These are phyloP conservation scores for Taphrina pruni DNA, from an alignment of 1,139 yeast species.

Conservation along the genomic window DNA sequence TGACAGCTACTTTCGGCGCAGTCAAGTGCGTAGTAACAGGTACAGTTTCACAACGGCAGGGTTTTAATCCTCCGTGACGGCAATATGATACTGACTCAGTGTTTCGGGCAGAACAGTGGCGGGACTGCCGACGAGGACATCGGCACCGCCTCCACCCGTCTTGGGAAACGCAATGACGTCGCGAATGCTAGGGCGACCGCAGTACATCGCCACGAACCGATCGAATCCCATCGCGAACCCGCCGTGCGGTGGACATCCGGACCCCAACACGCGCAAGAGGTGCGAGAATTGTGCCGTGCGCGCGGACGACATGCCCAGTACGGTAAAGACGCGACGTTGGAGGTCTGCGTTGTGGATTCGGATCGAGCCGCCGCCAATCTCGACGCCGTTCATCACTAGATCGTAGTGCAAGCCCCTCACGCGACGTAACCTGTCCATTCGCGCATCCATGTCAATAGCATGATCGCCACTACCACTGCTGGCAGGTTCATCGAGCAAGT, in stretches of 20 bases:
- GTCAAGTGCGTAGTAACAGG: too few relatives aligned
- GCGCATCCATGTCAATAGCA: too few relatives aligned
- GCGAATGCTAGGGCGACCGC: slow-evolving; percentile 74
- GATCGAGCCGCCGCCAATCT: slow-evolving; percentile 95
- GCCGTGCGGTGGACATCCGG: slow-evolving; percentile 99
- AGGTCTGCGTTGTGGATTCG: slow-evolving; percentile 86
- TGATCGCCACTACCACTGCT: slow-evolving; percentile 42
- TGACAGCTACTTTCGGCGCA: too few relatives aligned
- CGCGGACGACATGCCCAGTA: slow-evolving; percentile 57
- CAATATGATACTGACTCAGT: slow-evolving; percentile 55
- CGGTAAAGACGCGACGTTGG: slow-evolving; percentile 65
- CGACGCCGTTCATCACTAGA: slow-evolving; percentile 90
- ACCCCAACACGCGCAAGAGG: slow-evolving; percentile 73
- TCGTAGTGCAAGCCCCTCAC: slow-evolving; percentile 96
- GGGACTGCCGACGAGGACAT: slow-evolving; percentile 87
- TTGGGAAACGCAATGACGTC: slow-evolving; percentile 98
- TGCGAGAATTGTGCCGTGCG: slow-evolving; percentile 80
- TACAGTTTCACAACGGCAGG: too few relatives aligned
- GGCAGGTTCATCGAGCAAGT: background rate
- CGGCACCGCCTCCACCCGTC: slow-evolving; percentile 82
- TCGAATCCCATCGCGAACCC: slow-evolving; percentile 96
- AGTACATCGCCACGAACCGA: slow-evolving; percentile 85
- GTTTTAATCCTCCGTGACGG: background rate
- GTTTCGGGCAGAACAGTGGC: slow-evolving; percentile 61
- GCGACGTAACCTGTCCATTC: slow-evolving; percentile 57